phyloP scores from a whole-genome alignment of 805 yeast genomes.

The Saturnispora halmiae region DNA sequence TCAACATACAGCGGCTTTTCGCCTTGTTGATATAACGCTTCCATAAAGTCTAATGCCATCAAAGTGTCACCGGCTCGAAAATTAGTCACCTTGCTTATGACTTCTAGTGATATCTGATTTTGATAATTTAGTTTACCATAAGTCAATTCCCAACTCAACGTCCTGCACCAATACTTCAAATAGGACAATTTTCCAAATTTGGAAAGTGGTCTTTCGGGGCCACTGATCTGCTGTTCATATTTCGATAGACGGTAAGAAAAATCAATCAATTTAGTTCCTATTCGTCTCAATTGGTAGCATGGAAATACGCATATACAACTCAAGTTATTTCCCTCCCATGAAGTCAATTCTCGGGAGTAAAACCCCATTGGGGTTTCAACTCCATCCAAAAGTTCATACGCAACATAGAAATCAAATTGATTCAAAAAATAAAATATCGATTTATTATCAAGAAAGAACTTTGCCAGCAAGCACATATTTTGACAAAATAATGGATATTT shows the following conservation, averaged over 20 bases:
- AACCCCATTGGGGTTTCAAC: constrained; percentile 69
- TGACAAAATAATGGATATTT: constrained; percentile 66
- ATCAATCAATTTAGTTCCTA: constrained; percentile 75
- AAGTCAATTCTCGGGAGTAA: constrained; percentile 76
- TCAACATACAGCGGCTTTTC: constrained; percentile 22
- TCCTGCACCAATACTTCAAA: constrained; percentile 63
- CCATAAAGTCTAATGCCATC: constrained; percentile 50
- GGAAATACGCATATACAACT: constrained; percentile 92
- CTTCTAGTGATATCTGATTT: constrained; percentile 34
- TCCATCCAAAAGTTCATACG: constrained; percentile 43
- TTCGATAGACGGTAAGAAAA: constrained; percentile 73
- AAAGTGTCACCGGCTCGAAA: constrained; percentile 55
- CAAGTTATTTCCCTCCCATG: constrained; percentile 74
- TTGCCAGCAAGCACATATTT: constrained; percentile 73
- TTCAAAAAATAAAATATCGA: constrained; percentile 77
- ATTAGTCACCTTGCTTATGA: constrained; percentile 50
- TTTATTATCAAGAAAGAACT: constrained; percentile 81
- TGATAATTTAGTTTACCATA: constrained; percentile 31
- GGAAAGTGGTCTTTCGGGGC: constrained; percentile 89
- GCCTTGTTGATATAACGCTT: constrained; percentile 29
- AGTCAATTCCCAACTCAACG: constrained; percentile 36
- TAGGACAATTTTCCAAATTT: constrained; percentile 72
- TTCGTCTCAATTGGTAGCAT: constrained; percentile 70
- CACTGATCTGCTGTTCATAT: constrained; percentile 56
- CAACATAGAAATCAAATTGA: constrained; percentile 68